Base-by-base conservation (phyloP, 352 stramenopile species). In the Phytopythium helicoides region DNA sequence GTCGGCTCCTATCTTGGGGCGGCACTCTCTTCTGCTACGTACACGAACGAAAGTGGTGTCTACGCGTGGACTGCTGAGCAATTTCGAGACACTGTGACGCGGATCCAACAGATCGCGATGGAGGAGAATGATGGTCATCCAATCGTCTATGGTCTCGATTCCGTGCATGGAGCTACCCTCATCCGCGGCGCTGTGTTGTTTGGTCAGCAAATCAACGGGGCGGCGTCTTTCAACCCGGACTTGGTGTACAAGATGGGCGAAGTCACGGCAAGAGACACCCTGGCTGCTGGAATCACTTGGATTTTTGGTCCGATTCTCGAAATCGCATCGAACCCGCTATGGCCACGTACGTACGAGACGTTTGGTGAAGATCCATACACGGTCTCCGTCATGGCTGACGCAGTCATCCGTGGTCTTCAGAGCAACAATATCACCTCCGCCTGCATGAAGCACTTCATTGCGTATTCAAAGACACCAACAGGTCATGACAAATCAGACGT, bases 341-440 rank as follows among this genome's bases (percentile, higher is more conserved):
- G 88, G 87, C 59, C 74, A 11, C 66, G 89, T 3, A 79, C 89
- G 11, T 96, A 87, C 50, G 90, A 97, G 64, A 97, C 87, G 12
- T 97, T 96, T 73, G 88, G 90, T 8, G 85, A 97, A 71, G 87
- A 96, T 53, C 82, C 84, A 4, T 52, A 81, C 22, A 33, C 93
- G 1, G 76, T 81, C 2, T 73, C 78, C 0, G 53, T 72, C 15
- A 85, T 96, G 70, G 83, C 66, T 0, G 54, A 57, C 18, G 64
- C 66, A 3, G 70, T 91, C 37, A 61, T 91, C 21, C 47, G 68
- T 7, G 88, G 88, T 11, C 69, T 97, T 22, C 86, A 97, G 55
- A 60, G 56, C 36, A 67, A 56, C 51, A 62, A 62, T 26, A 38
- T 64, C 3, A 64, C 71, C 12, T 76, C n/a, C n/a, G n/a, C n/a